Base-by-base conservation (phyloP, 2,329 filamentous ascomycete genomes). In the Colletotrichum acutatum region DNA sequence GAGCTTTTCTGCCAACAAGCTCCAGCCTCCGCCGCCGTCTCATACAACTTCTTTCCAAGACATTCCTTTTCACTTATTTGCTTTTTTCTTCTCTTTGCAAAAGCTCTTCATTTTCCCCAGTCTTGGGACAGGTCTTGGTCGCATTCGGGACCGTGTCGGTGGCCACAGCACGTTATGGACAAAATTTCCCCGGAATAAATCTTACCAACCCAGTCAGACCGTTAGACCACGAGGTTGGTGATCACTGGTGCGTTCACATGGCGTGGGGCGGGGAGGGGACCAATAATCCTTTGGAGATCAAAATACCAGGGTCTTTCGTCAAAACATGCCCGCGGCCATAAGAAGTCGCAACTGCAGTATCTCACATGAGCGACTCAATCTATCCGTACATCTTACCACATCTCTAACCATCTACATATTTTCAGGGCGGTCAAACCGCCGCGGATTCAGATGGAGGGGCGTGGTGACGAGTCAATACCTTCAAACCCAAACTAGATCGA, bases 381-480 rank as follows among this genome's bases (percentile, higher is more conserved):
- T 42, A 34, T 34, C 32, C 32, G 11, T 34, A 42, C 14, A 42
- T 42, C 37, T 42, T 14, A 6, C 37, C 37, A 42, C 16, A 16
- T 42, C 54, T 34, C 32, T 34, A 4, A 34, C 34, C 54, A 26
- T 22, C 14, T 59, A 30, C n/a, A 32, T 26, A 22, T 11, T 46
- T 46, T 14, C 52, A 26, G 7, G 53, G 59, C 66, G 53, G 65
- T 58, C 53, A 60, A 64, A 63, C 53, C 28, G 56, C 58, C 24
- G 19, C 24, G 64, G 65, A 32, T 46, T 53, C 37, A 57, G 65
- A 68, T 63, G 69, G 22, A 56, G 37, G 34, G 37, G 37, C 28
- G 34, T 53, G 28, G 34, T 53, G 28, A 32, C 14, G 42, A 7
- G 52, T 26, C 46, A 64, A 53, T 37, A 22, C 11, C 26, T 9